Percentiles rank a stretch among this genome's conserved stretches.
phyloP scores from a whole-genome alignment of 495 filamentous ascomycete species.

The Lasiosphaeris hirsuta region DNA sequence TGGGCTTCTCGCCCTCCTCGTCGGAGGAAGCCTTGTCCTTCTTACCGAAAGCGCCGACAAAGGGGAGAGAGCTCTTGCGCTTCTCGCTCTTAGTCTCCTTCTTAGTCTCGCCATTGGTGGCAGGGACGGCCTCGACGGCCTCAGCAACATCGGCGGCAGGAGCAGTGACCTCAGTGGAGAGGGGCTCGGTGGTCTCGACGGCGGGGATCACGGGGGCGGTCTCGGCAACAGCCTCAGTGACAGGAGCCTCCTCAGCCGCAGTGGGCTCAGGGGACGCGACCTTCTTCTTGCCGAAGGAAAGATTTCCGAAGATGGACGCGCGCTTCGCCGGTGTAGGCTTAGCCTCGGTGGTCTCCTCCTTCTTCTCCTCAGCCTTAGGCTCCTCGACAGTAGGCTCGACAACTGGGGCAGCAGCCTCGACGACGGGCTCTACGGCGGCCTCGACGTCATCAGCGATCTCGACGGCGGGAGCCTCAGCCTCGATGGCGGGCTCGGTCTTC shows the following conservation, averaged over 20 bases:
- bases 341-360: constrained; percentile 29
- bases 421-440: constrained; percentile 31
- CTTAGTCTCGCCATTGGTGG: constrained; percentile 51
- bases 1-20: constrained; percentile 50
- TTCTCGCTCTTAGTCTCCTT: constrained; percentile 53
- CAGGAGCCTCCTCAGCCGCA: constrained; percentile 33
- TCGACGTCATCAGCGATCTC: constrained; percentile 24
- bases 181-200: constrained; percentile 53
- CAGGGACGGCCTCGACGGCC: constrained; percentile 39
- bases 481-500: constrained; percentile 49
- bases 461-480: constrained; percentile 36
- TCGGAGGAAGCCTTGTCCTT: constrained; percentile 50
- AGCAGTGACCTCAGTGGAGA: constrained; percentile 45
- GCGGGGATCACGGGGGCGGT: constrained; percentile 55
- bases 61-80: constrained; percentile 56
- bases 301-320: constrained; percentile 50
- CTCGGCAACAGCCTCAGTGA: constrained; percentile 49
- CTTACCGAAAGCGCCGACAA: constrained; percentile 46
- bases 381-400: constrained; percentile 30
- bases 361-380: constrained; percentile 35
- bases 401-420: constrained; percentile 23
- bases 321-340: constrained; percentile 39
- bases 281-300: constrained; percentile 54
- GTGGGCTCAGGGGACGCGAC: constrained; percentile 39
- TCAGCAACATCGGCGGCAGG: constrained; percentile 44